Conservation (phyloP, 2,329 filamentous ascomycete species). For the Chrysosphaeria jannelii region DNA sequence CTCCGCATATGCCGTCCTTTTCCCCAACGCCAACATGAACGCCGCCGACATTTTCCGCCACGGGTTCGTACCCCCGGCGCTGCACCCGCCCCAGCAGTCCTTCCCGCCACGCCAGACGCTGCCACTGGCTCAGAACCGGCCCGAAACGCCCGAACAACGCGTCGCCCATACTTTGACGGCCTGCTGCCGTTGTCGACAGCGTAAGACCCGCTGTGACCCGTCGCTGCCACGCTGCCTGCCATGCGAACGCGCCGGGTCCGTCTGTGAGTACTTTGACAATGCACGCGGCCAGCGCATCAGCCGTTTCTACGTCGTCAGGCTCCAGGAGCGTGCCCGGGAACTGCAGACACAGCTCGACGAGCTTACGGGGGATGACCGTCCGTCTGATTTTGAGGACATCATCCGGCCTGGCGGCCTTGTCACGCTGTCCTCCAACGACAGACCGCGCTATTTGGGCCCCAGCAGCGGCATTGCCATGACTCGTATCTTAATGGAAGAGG, state of each 20-base stretch:
- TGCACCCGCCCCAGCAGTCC: conserved; percentile 10
- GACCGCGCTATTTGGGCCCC: conserved; percentile 63
- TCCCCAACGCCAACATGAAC: conserved; percentile 20
- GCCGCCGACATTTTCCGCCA: conserved; percentile 27
- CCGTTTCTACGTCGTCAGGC: conserved; percentile 69
- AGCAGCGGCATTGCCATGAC: conserved; percentile 93
- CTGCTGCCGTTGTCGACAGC: conserved; percentile 56
- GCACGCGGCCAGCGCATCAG: conserved; percentile 63
- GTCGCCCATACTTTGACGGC: conserved; percentile 57
- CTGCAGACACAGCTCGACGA: conserved; percentile 58
- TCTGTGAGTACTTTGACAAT: conserved; percentile 88
- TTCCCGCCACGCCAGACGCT: neutral
- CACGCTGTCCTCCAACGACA: conserved; percentile 57
- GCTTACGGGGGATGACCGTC: conserved; percentile 47
- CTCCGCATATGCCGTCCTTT: too few species aligned
- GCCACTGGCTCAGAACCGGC: conserved; percentile 4
- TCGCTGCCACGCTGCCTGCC: conserved; percentile 72
- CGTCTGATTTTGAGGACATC: conserved; percentile 52
- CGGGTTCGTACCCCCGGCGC: conserved; percentile 17
- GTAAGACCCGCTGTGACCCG: conserved; percentile 89
- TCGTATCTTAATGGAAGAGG: conserved; percentile 80
- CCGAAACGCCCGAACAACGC: too few species aligned
- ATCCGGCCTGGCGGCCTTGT: conserved; percentile 67
- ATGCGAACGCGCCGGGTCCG: conserved; percentile 70
- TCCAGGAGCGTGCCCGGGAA: conserved; percentile 60